Base-by-base conservation (phyloP, 2,329 filamentous ascomycete genomes). In the Fusarium euwallaceae region DNA sequence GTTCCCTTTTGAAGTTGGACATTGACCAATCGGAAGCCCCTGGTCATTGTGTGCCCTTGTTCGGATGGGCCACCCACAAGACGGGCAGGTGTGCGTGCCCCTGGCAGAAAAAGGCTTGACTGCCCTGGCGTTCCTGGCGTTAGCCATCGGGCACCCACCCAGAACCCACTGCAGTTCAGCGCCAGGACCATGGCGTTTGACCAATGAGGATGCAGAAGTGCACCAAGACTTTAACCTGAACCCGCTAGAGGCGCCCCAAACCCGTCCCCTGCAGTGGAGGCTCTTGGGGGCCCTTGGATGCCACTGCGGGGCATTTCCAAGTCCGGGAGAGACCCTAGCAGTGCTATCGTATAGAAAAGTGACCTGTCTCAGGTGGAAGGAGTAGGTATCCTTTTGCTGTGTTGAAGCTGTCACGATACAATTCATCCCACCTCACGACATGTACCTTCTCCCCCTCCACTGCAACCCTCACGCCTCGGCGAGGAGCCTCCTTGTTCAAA, bases 401-500 rank as follows among this genome's bases (percentile, higher is more conserved):
- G 24, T 32, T 16, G n/a, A 41, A 32, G 24, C 9, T 16, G 59
- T 29, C 39, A 39, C 41, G 59, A 32, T 75, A 75, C 72, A 39
- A 62, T 43, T 32, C 22, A 43, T n/a, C 16, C 22, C 45, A 29
- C 37, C 43, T 62, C 17, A 29, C 29, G 6, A 32, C 20, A 63
- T 48, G 72, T 75, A 67, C 43, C 39, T 16, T 14, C 34, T 53
- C 43, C 41, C 41, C 51, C 61, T 43, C 17, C 71, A 62, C 64
- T 64, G 67, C 58, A 51, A 56, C 48, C 64, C 53, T 66, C 41
- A 36, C 43, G 64, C 51, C 66, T 66, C 53, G 51, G 61, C 62
- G 56, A 67, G 64, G 64, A 61, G 22, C 34, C 64, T 69, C 73
- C 71, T 73, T 69, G 67, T 67, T 76, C 55, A 78, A 76, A 79